Conservation (phyloP, 2,329 filamentous ascomycete species). For the Diaporthe nobilis region DNA sequence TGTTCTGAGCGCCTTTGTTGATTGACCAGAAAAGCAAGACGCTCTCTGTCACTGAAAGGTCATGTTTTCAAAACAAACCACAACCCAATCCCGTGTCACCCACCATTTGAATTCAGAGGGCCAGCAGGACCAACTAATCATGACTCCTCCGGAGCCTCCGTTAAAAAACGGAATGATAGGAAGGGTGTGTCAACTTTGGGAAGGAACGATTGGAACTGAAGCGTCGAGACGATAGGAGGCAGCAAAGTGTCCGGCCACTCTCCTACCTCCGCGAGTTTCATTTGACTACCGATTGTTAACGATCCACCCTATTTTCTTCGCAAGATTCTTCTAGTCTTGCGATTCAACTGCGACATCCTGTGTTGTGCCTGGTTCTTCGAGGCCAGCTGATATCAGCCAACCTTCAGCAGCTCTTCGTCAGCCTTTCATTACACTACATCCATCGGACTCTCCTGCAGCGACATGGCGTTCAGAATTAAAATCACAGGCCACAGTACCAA, state of each 20-base stretch:
- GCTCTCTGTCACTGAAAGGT: no score
- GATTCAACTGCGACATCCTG: background rate
- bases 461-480: background rate
- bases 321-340: background rate
- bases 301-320: background rate
- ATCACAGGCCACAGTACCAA: background rate
- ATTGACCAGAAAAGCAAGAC: background rate
- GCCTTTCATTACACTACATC: background rate
- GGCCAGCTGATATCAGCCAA: no score
- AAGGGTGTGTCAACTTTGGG: background rate
- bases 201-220: background rate
- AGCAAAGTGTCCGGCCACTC: background rate
- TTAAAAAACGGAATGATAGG: no score
- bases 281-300: background rate
- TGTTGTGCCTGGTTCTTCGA: no score
- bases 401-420: no score
- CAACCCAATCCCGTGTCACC: background rate
- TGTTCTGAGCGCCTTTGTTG: background rate
- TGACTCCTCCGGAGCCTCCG: background rate
- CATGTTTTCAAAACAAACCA: background rate
- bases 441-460: background rate
- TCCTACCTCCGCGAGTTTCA: no score
- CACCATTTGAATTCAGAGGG: no score
- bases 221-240: background rate
- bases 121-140: background rate